phyloP scores from a whole-genome alignment of 2,329 filamentous ascomycete genomes.

The Colletotrichum abscissum region DNA sequence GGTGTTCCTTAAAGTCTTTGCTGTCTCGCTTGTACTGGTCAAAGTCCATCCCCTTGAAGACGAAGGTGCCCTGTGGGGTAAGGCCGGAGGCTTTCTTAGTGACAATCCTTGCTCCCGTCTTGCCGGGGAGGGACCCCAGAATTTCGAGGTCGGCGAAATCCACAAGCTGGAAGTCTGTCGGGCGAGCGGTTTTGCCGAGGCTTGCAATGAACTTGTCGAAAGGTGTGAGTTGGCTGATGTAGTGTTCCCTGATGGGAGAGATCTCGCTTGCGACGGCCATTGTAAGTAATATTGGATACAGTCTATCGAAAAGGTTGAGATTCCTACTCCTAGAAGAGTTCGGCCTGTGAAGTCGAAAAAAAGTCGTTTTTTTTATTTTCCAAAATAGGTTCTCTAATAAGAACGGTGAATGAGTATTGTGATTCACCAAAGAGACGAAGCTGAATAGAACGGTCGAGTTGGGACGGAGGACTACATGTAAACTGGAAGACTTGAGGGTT shows the following conservation, averaged over 20 bases:
- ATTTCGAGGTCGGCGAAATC: constrained; percentile 24
- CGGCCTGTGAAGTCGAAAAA: neutral
- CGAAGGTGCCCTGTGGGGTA: neutral
- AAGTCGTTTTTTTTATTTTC: neutral
- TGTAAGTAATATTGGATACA: neutral
- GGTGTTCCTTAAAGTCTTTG: constrained; percentile 18
- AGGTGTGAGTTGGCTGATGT: constrained; percentile 31
- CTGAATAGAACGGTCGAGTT: neutral
- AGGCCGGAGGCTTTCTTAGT: neutral
- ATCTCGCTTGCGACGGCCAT: neutral
- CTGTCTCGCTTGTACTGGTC: constrained; percentile 16
- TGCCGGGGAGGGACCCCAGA: constrained; percentile 26
- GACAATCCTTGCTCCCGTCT: constrained; percentile 33
- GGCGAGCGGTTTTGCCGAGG: neutral
- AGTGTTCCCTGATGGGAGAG: constrained; percentile 2
- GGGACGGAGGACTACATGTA: neutral
- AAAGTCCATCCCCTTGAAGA: constrained; percentile 38
- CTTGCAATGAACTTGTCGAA: neutral
- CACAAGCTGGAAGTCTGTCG: constrained; percentile 16
- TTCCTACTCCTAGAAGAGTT: neutral
- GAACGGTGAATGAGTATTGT: neutral
- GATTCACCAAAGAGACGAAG: neutral
- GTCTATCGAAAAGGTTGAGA: neutral
- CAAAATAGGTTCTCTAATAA: neutral
- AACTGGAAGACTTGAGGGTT: neutral